Conservation (phyloP, 225 moss, liverwort and hornwort species). For the Climacium dendroides region DNA sequence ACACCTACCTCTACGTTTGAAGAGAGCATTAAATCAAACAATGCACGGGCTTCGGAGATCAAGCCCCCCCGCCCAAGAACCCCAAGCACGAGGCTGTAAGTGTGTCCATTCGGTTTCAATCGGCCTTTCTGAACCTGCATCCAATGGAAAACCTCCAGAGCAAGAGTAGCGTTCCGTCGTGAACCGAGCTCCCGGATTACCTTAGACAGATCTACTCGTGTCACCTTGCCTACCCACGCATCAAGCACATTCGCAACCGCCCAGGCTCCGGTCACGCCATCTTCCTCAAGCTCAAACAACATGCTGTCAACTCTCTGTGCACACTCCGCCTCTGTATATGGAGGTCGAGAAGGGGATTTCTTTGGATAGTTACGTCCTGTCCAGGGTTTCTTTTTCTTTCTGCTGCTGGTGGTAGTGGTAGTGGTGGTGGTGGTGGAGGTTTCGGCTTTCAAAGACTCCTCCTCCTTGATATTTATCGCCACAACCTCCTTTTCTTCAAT, state of each 20-base stretch:
- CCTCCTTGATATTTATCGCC: slow-evolving; percentile 1
- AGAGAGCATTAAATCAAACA: slow-evolving; percentile 43
- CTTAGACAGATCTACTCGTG: slow-evolving; percentile 64
- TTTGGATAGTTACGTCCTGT: slow-evolving; percentile 25
- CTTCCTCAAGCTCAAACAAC: slow-evolving; percentile 41
- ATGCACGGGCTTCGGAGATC: slow-evolving; percentile 49
- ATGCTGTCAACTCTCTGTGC: slow-evolving; percentile 33
- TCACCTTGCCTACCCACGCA: slow-evolving; percentile 73
- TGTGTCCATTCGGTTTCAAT: slow-evolving; percentile 69
- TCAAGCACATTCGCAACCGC: slow-evolving; percentile 61
- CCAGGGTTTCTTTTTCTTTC: slow-evolving; percentile 27
- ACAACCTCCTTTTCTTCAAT: slow-evolving; percentile 8
- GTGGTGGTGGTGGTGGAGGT: neutral
- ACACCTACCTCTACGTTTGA: slow-evolving; percentile 31
- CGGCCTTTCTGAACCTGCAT: slow-evolving; percentile 76
- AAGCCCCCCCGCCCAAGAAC: slow-evolving; percentile 71
- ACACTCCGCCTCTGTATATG: slow-evolving; percentile 53
- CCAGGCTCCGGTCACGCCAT: slow-evolving; percentile 22
- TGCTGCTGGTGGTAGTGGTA: neutral
- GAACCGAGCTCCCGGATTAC: slow-evolving; percentile 67
- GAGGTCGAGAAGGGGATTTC: slow-evolving; percentile 22
- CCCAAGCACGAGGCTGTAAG: slow-evolving; percentile 58
- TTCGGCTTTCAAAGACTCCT: neutral
- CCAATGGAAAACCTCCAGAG: slow-evolving; percentile 70
- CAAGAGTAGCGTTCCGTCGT: slow-evolving; percentile 24